These are phyloP conservation scores for Agastache rugosa DNA, from an alignment of 257 asterid species.

Conservation along the genomic window DNA sequence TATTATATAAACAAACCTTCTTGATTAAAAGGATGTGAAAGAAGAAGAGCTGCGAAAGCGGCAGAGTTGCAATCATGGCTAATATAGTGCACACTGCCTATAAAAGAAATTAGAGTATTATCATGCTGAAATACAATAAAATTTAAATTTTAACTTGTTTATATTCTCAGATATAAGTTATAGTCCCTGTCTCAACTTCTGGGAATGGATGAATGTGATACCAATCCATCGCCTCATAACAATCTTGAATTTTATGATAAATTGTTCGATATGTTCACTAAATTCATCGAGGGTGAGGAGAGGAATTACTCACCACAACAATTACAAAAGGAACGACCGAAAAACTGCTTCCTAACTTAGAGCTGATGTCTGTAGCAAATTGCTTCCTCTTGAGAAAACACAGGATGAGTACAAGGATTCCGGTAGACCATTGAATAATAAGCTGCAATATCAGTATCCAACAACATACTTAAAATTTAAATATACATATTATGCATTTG, in stretches of 20 bases:
- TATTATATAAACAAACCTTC: constrained; percentile 54
- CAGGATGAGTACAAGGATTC: constrained; percentile 79
- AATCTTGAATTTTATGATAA: not conserved
- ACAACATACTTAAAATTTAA: constrained; percentile 2
- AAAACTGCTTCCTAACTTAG: constrained; percentile 97
- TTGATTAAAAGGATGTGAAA: constrained; percentile 95
- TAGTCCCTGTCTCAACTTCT: no score
- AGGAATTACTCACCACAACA: constrained; percentile 78
- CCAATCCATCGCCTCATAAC: not conserved
- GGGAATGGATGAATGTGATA: not conserved
- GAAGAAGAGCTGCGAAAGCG: constrained; percentile 96
- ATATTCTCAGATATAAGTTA: no score
- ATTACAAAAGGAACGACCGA: constrained; percentile 83
- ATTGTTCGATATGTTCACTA: not conserved
- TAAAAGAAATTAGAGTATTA: constrained; percentile 23
- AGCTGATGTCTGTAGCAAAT: constrained; percentile 68
- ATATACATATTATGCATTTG: not conserved
- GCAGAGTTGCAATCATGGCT: constrained; percentile 98
- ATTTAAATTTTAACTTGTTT: not conserved
- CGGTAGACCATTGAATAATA: constrained; percentile 94
- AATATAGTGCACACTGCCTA: constrained; percentile 94
- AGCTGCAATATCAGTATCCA: constrained; percentile 86
- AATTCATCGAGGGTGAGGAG: not conserved
- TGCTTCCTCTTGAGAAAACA: constrained; percentile 84
- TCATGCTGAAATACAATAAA: not conserved